Evolutionary conservation across 129 eudicot species (phyloP), one percentile per base, ranked within the genome.

Genomic region (Sambucus nigra): DNA sequence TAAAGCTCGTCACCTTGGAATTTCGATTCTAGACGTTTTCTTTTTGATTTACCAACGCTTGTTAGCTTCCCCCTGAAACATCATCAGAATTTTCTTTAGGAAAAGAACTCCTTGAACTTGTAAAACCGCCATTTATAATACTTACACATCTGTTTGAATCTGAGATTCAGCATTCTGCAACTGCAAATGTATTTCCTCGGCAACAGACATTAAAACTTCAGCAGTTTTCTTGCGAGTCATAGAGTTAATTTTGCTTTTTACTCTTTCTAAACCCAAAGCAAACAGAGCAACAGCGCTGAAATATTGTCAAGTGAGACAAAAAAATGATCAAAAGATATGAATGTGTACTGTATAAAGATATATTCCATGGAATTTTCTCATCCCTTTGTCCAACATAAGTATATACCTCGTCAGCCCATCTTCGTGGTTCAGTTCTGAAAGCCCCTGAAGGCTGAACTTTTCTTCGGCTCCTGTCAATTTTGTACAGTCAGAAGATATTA

Each of bases 31-130:
- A 82, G 59, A 38, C 55, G 68, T 73, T 65, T 91, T 65, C 94
- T 76, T 70, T 85, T 79, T 39, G 80, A 53, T 68, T 72, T 75
- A 60, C 73, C 75, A 24, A 57, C 67, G 67, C 53, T 67, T 66
- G 76, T 77, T 35, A 91, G 73, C 78, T 82, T 85, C 61, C 78
- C 94, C 72, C 98, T 91, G 98, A 50, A 81, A 79, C 53, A 73
- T n/a, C 28, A 62, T 53, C 42, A 64, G 24, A 52, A 57, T 24
- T 72, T 63, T 54, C 19, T 49, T 42, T 48, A 35, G 60, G 71
- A 70, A 47, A 13, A 47, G 29, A 51, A 63, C 5, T 32, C 31
- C 21, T 57, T 40, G 19, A 33, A 39, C 40, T 42, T 45, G 1
- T 8, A 53, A 35, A 50, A 23, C 13, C 46, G 32, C 35, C 29